Conservation (phyloP, 768 basidiomycete species). For the Boletales sp. region DNA sequence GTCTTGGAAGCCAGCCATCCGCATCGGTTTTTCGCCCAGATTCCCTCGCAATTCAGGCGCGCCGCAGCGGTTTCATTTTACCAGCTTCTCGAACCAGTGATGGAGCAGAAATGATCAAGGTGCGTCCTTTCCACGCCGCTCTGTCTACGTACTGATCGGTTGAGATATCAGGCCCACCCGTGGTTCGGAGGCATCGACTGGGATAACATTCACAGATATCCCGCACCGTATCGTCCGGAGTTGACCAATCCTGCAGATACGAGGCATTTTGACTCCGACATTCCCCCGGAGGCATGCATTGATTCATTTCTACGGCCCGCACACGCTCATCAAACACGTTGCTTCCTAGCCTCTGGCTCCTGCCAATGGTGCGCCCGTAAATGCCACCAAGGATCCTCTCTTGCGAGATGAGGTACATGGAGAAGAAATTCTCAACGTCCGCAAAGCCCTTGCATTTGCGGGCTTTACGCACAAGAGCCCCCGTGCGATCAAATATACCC, state of each 20-base stretch:
- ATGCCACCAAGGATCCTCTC: constrained; percentile 87
- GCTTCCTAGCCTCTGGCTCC: constrained; percentile 75
- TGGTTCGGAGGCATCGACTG: constrained; percentile 94
- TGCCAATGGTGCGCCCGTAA: constrained; percentile 78
- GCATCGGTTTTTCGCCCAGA: constrained; percentile 72
- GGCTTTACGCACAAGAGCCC: constrained; percentile 91
- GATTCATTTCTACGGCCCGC: constrained; percentile 24
- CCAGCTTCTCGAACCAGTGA: constrained; percentile 56
- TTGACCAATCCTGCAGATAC: constrained; percentile 83
- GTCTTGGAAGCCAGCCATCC: constrained; percentile 74
- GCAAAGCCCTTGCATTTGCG: constrained; percentile 88
- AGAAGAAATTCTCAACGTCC: constrained; percentile 79
- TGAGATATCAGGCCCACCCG: constrained; percentile 60
- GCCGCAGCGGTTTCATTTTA: constrained; percentile 69
- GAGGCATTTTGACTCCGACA: constrained; percentile 92
- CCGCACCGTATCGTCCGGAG: constrained; percentile 88
- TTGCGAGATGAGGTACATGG: constrained; percentile 85
- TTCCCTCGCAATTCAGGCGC: constrained; percentile 68
- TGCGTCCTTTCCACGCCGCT: constrained; percentile 28
- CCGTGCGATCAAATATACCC: constrained; percentile 69
- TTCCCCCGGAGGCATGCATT: constrained; percentile 75
- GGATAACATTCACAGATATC: constrained; percentile 76
- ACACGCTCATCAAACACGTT: constrained; percentile 29
- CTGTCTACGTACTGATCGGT: constrained; percentile 16
- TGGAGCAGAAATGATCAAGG: constrained; percentile 91